These are phyloP conservation scores for Aspergillus ostianus DNA, from an alignment of 495 filamentous ascomycete species.

Conservation along the genomic window DNA sequence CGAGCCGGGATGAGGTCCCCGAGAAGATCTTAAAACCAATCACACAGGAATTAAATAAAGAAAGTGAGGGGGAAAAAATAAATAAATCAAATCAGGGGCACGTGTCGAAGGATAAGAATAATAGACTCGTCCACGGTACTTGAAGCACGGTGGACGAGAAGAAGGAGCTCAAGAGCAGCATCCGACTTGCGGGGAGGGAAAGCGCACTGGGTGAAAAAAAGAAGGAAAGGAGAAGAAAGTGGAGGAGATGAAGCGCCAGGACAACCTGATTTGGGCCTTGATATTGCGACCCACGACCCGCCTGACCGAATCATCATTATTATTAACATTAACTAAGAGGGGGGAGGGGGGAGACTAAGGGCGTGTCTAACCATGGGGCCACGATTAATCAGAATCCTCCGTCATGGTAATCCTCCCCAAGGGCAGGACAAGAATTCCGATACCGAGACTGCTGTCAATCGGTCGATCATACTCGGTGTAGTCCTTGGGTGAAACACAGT, in stretches of 20 bases:
- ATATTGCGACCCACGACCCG: constrained; percentile 16
- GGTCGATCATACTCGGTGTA: no score
- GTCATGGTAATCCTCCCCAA: no score
- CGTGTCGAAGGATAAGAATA: constrained; percentile 22
- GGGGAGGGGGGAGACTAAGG: no score
- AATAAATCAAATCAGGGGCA: constrained; percentile 7
- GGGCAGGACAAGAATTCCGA: no score
- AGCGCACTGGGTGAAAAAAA: constrained; percentile 8
- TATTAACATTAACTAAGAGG: constrained; percentile 1
- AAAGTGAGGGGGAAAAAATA: constrained; percentile 5
- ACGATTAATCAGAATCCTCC: background rate
- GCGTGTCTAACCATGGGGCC: constrained; percentile 2
- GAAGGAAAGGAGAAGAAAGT: constrained; percentile 5
- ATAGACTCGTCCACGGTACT: constrained; percentile 39
- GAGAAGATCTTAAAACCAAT: background rate
- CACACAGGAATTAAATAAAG: background rate
- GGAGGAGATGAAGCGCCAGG: constrained; percentile 4
- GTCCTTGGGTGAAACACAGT: no score
- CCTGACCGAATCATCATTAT: constrained; percentile 20
- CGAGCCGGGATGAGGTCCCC: background rate
- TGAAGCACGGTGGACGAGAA: constrained; percentile 39
- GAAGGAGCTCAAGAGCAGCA: constrained; percentile 32
- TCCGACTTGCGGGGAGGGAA: constrained; percentile 26
- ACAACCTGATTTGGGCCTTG: constrained; percentile 18
- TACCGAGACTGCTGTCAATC: no score